phyloP scores from a whole-genome alignment of 2,329 filamentous ascomycete genomes.

The Botryotinia narcissicola region DNA sequence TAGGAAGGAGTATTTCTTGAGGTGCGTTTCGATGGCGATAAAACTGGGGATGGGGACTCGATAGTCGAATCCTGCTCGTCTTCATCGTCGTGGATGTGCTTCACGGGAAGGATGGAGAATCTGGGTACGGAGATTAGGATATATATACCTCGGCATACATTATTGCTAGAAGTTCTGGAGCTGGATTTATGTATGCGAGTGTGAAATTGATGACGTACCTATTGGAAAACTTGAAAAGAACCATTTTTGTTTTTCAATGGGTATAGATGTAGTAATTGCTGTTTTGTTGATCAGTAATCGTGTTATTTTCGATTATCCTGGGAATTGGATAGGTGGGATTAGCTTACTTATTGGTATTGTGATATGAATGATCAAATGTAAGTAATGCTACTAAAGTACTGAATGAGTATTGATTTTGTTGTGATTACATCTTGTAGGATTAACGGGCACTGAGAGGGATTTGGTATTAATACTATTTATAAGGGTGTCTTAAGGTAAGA shows the following conservation, averaged over 20 bases:
- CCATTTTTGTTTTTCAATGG: background rate
- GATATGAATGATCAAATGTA: background rate
- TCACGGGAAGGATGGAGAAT: background rate
- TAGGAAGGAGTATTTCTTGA: accelerated
- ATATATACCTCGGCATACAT: too few relatives aligned
- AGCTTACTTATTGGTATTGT: background rate
- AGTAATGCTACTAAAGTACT: background rate
- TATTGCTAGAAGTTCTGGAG: accelerated
- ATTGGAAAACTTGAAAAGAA: background rate
- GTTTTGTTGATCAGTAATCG: background rate
- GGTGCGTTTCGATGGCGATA: background rate
- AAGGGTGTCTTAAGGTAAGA: background rate
- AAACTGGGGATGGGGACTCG: background rate
- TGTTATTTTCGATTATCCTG: accelerated
- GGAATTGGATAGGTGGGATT: accelerated
- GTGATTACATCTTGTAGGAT: background rate
- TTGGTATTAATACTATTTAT: background rate
- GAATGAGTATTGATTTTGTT: background rate
- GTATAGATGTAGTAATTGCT: background rate
- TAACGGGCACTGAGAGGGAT: background rate
- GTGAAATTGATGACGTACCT: background rate
- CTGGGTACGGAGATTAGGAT: background rate
- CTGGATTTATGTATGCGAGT: too few relatives aligned
- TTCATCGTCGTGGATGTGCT: background rate
- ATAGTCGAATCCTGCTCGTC: background rate